A percentile compares a stretch with the other conserved stretches of the same genome.
Evolutionary conservation across 345 rosid species (phyloP).

Genomic region (Moricandia arvensis): DNA sequence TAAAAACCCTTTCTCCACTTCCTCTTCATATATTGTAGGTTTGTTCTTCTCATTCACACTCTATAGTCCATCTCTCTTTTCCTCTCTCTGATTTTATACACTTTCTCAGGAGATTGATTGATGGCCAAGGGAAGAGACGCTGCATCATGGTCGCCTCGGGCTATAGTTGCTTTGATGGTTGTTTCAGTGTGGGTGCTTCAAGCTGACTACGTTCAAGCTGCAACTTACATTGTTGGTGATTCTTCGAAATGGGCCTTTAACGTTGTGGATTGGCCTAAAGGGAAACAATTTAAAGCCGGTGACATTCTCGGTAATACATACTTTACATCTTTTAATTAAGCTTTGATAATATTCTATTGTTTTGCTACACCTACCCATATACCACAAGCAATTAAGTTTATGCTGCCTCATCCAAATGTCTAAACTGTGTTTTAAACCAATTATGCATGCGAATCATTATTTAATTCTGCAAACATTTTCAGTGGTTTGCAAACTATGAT

Average conservation of each 20-base stretch:
- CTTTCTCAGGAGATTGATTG: not conserved
- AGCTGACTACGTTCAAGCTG: conserved; percentile 23
- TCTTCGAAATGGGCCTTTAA: conserved; percentile 35
- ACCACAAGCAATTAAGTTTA: not conserved
- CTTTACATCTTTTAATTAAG: not conserved
- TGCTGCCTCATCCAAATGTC: not conserved
- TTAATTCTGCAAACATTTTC: not conserved
- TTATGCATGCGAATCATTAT: not conserved
- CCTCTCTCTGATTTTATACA: conserved; percentile 1
- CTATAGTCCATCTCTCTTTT: not conserved
- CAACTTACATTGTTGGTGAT: conserved; percentile 28
- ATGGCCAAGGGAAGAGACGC: conserved; percentile 38
- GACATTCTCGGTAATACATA: conserved; percentile 36
- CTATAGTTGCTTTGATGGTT: conserved; percentile 18
- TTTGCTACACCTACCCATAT: not conserved
- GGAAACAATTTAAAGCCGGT: conserved; percentile 35
- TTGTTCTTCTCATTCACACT: not conserved
- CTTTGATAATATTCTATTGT: conserved; percentile 32
- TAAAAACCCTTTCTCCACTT: conserved; percentile 1
- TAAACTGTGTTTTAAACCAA: not conserved
- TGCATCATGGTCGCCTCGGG: conserved; percentile 27
- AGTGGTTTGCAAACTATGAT: not conserved
- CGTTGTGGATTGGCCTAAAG: conserved; percentile 33
- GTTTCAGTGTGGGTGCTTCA: conserved; percentile 21
- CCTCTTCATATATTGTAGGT: not conserved